Conservation (phyloP, 208 protist species). For the Acanthamoeba healyi region DNA sequence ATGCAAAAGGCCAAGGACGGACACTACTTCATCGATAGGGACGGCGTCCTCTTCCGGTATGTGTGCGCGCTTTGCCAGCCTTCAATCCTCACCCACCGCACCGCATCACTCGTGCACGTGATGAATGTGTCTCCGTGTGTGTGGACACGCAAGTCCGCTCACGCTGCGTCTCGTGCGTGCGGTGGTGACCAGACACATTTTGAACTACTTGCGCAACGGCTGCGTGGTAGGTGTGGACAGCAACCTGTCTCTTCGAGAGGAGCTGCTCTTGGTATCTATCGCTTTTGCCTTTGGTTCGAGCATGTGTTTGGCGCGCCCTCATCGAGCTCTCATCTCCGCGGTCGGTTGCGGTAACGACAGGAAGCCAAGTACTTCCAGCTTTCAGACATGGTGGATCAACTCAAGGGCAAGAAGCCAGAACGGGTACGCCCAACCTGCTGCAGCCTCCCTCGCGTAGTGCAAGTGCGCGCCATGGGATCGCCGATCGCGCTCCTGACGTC, state of each 20-base stretch:
- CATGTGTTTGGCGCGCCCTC: too few relatives aligned
- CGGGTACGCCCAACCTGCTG: too few relatives aligned
- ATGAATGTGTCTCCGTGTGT: too few relatives aligned
- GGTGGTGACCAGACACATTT: not conserved
- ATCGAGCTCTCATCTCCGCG: too few relatives aligned
- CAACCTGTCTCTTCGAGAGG: conserved; percentile 8
- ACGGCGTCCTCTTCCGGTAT: conserved; percentile 13
- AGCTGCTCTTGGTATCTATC: not conserved
- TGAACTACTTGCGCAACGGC: conserved; percentile 32
- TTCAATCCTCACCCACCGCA: too few relatives aligned
- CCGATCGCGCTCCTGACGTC: too few relatives aligned
- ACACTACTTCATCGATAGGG: conserved; percentile 10
- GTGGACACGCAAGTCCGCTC: too few relatives aligned
- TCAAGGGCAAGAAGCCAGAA: conserved; percentile 24
- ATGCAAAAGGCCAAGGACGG: conserved; percentile 49
- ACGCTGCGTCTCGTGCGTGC: not conserved
- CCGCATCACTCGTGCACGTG: too few relatives aligned
- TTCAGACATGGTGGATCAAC: conserved; percentile 1
- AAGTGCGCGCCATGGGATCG: too few relatives aligned
- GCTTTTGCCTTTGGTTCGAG: too few relatives aligned
- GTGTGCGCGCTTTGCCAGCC: too few relatives aligned
- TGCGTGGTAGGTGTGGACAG: not conserved
- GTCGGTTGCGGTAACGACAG: not conserved
- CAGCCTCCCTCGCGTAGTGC: too few relatives aligned
- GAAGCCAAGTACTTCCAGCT: conserved; percentile 35